Base-by-base conservation (phyloP, 257 asterid genomes). In the Jasminum sambac region DNA sequence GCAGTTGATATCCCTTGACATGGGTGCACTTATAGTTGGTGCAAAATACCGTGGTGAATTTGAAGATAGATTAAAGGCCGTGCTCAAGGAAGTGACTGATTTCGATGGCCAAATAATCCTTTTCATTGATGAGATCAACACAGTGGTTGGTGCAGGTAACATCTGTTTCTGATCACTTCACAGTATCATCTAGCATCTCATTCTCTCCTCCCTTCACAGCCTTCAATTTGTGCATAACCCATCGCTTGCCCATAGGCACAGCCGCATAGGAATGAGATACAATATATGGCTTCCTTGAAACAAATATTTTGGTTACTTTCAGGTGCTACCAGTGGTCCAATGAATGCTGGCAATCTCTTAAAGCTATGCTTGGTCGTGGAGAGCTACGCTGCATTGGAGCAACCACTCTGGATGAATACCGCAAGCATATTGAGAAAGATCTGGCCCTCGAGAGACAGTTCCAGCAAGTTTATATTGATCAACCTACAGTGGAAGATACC, bases 351-450 rank as follows among this genome's bases (percentile, higher is more conserved):
- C 46, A 93, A 93, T 82, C 92, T 93, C 66, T 84, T 90, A 67
- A 93, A 93, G 76, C 98, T 59, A 90, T 93, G 98, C 97, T 93
- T 78, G 98, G 97, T 43, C 95, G 97, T 67, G 98, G 97, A 64
- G 97, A 93, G 79, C 82, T 93, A 16, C 89, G 98, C 57, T 92
- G 96, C 84, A 92, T 92, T 76, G 96, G 96, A 69, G 98, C 98
- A 25, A 90, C 96, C 57, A 92, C 98, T 39, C 78, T 92, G 82
- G 96, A 92, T 64, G 98, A 92, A 82, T 92, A 85, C 67, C 96
- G 96, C 48, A 90, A 90, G 70, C 86, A 92, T 81, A 88, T 90
- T 14, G 96, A 92, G 75, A 92, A 92, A 66, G 98, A 92, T 84
- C 92, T 95, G 8, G 96, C 96, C 50, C 66, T 92, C 61, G 96